Percentiles rank a stretch among this genome's conserved stretches.
Evolutionary conservation across 139 green algal genomes (phyloP).

Genomic region (Chlorella ohadii): DNA sequence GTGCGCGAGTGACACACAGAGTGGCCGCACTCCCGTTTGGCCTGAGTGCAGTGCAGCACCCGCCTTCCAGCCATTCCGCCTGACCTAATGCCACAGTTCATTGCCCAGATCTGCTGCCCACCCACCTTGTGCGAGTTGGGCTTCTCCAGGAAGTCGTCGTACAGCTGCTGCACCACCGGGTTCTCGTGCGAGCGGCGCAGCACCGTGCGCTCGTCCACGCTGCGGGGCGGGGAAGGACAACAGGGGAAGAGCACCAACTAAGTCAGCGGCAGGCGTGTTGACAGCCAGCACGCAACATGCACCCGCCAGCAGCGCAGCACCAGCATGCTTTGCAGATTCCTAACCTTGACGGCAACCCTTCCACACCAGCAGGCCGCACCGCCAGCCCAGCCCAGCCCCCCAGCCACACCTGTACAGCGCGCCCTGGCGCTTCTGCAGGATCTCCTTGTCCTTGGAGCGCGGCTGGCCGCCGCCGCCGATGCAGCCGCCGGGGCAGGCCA

Average conservation of each 20-base stretch:
- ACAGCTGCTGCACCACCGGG: slow-evolving; percentile 41
- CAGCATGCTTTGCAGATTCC: no score
- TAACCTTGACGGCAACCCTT: no score
- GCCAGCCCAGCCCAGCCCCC: background rate
- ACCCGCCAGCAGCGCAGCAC: no score
- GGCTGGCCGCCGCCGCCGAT: slow-evolving; percentile 77
- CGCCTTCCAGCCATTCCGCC: no score
- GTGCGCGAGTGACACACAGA: no score
- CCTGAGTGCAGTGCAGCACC: no score
- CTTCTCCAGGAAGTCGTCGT: slow-evolving; percentile 39
- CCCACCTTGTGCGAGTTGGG: slow-evolving; percentile 34
- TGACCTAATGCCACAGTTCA: no score
- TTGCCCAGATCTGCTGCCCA: background rate
- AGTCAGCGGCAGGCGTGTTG: no score
- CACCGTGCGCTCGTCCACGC: slow-evolving; percentile 35
- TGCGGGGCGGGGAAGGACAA: background rate
- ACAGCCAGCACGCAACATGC: no score
- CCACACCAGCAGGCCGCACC: no score
- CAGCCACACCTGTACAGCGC: slow-evolving; percentile 34
- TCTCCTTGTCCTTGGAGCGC: slow-evolving; percentile 62
- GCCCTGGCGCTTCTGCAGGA: slow-evolving; percentile 65
- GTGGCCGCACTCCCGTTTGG: no score
- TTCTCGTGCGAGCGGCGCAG: slow-evolving; percentile 44
- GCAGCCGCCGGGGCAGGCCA: slow-evolving; percentile 61
- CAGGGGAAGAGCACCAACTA: no score